Conservation (phyloP, 805 yeast species). For the Pichia paraexigua region DNA sequence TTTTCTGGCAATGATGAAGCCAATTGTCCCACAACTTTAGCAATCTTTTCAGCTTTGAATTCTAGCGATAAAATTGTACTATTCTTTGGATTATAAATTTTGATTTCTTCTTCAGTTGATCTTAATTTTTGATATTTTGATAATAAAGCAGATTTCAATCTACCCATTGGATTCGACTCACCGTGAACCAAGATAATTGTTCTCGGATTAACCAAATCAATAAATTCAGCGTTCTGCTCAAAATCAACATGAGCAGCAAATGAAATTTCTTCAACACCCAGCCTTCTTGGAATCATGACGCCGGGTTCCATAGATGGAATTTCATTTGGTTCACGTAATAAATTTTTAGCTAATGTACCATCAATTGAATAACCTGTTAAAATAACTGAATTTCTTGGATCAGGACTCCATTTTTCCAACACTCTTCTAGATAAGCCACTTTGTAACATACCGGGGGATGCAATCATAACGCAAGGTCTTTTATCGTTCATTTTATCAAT, state of each 20-base stretch:
- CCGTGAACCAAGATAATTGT: slow-evolving; percentile 93
- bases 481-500: slow-evolving; percentile 83
- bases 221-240: slow-evolving; percentile 85
- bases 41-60: slow-evolving; percentile 77
- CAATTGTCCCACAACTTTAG: slow-evolving; percentile 55
- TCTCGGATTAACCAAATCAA: slow-evolving; percentile 77
- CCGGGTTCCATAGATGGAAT: slow-evolving; percentile 81
- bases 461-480: slow-evolving; percentile 93
- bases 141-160: slow-evolving; percentile 83
- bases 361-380: slow-evolving; percentile 97
- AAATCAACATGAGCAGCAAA: slow-evolving; percentile 99
- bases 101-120: slow-evolving; percentile 83
- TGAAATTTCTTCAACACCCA: slow-evolving; percentile 86
- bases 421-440: slow-evolving; percentile 90
- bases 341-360: slow-evolving; percentile 92
- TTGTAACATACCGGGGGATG: slow-evolving; percentile 98
- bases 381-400: slow-evolving; percentile 77
- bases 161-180: slow-evolving; percentile 97
- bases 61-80: slow-evolving; percentile 71
- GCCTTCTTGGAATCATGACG: slow-evolving; percentile 73
- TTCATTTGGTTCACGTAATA: slow-evolving; percentile 83
- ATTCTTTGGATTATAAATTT: slow-evolving; percentile 86
- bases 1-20: slow-evolving; percentile 38
- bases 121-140: slow-evolving; percentile 77
- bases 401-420: slow-evolving; percentile 96